These are phyloP conservation scores for Arthrobotrys iridis DNA, from an alignment of 2,329 filamentous ascomycete species.

Conservation along the genomic window DNA sequence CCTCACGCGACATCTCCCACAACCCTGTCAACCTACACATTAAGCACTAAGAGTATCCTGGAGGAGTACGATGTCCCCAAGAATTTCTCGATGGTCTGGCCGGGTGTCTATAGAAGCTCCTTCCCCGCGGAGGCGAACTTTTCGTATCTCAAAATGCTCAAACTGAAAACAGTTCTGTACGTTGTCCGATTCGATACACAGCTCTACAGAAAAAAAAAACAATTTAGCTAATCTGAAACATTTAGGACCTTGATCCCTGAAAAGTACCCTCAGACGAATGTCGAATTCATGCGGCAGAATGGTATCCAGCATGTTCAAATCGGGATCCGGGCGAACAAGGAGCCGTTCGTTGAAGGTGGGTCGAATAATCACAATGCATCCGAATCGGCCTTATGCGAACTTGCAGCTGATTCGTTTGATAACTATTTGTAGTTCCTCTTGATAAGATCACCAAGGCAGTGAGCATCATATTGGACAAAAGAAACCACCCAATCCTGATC, in stretches of 20 bases:
- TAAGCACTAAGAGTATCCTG: slow-evolving; percentile 23
- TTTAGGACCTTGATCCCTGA: slow-evolving; percentile 66
- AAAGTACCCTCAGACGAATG: slow-evolving; percentile 64
- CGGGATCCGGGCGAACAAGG: slow-evolving; percentile 88
- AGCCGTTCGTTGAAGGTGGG: slow-evolving; percentile 68
- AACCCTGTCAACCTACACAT: slow-evolving; percentile 31
- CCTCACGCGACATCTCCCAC: slow-evolving; percentile 11
- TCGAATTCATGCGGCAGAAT: slow-evolving; percentile 72
- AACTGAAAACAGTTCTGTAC: slow-evolving; percentile 82
- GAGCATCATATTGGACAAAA: slow-evolving; percentile 74
- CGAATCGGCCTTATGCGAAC: slow-evolving; percentile 26
- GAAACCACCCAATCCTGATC: slow-evolving; percentile 81
- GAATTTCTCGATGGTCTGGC: slow-evolving; percentile 81
- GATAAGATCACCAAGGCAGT: slow-evolving; percentile 77
- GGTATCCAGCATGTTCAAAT: slow-evolving; percentile 78
- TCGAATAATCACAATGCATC: slow-evolving; percentile 9
- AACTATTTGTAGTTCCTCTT: slow-evolving; percentile 64
- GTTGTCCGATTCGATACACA: slow-evolving; percentile 58
- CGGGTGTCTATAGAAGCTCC: slow-evolving; percentile 81
- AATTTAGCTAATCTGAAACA: slow-evolving; percentile 9
- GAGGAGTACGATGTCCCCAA: slow-evolving; percentile 56
- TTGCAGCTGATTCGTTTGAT: slow-evolving; percentile 43
- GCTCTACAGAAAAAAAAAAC: neutral
- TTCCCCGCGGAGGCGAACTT: slow-evolving; percentile 79
- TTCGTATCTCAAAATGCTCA: slow-evolving; percentile 73